Evolutionary conservation across 164 flowering plant species (phyloP), one percentile per base, ranked within the genome.

Genomic region (Saururus chinensis): DNA sequence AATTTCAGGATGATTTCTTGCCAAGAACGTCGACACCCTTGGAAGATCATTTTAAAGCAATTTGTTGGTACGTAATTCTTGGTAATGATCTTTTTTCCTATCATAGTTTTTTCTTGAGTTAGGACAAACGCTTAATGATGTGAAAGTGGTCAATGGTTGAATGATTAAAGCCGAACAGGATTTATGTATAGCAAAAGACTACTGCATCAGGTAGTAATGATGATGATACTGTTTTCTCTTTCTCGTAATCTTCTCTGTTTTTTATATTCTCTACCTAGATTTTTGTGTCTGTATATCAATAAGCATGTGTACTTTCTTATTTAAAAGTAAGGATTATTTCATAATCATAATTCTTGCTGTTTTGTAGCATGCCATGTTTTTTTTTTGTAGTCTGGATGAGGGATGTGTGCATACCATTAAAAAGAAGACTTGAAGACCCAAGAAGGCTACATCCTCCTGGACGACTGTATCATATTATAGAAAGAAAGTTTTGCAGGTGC

Each of bases 381-480:
- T 64, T 95, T 65, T 87, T 97, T 77, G 48, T 81, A 56, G 75
- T 83, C 69, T 95, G 99, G 82, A 75, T 95, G 85, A 80, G 79
- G 71, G 99, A 95, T 68, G 89, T 96, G 40, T 95, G 87, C 78
- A 77, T 86, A 60, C 68, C 87, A 7, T 93, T 88, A 58, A 84
- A 87, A 74, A 82, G 76, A 69, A 82, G 78, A 86, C 74, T 91
- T 52, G 83, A 68, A 72, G 99, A 95, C 75, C 95, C 97, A 59
- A 84, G 99, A 79, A 76, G 99, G 65, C 76, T 95, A 19, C 91
- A 89, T 79, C 96, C 97, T 53, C 96, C 99, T 35, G 99, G 99
- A 60, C 97, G 99, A 51, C 78, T 92, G 56, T 95, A 91, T 73
- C 99, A 95, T 74, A 89, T 95, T 70, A 92, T 95, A 60, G 95